phyloP scores from a whole-genome alignment of 2,329 filamentous ascomycete genomes.

The Lizonia empirigonia region DNA sequence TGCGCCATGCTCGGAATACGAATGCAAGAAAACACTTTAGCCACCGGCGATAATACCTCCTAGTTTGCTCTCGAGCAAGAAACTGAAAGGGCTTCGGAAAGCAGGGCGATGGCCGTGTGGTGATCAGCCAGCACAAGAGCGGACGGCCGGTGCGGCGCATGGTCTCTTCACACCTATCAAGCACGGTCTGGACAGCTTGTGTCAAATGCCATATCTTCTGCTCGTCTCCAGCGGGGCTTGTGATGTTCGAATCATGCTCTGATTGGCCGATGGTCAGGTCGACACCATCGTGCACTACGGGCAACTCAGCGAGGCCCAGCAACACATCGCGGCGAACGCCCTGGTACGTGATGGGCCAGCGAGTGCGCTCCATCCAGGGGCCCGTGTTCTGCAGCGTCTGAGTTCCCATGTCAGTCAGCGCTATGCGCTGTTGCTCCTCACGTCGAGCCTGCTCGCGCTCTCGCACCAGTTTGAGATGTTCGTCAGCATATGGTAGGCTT shows the following conservation, averaged over 20 bases:
- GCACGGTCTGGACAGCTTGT: conserved; percentile 1
- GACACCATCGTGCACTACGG: conserved; percentile 1
- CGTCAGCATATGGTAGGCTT: conserved; percentile 3
- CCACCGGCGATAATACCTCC: conserved; percentile 5
- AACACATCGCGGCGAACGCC: conserved; percentile 5
- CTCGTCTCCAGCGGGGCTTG: conserved; percentile 2
- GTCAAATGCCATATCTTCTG: conserved; percentile 11
- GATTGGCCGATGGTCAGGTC: neutral
- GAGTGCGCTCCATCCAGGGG: conserved; percentile 5
- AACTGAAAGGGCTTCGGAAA: conserved; percentile 8
- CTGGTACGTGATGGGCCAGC: conserved; percentile 9
- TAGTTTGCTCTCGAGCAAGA: conserved; percentile 2
- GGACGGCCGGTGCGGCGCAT: conserved; percentile 2
- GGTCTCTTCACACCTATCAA: conserved; percentile 5
- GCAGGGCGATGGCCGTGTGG: neutral
- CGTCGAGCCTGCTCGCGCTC: conserved; percentile 5
- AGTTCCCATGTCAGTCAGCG: conserved; percentile 6
- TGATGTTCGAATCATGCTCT: neutral
- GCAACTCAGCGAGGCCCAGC: conserved; percentile 1
- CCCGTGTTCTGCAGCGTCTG: conserved; percentile 8
- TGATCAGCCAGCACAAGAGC: conserved; percentile 7
- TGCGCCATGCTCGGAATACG: neutral
- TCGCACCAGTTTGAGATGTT: conserved; percentile 1
- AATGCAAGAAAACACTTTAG: conserved; percentile 6
- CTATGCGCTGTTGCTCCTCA: conserved; percentile 1